Evolutionary conservation across 179 eudicot genomes (phyloP).

Genomic region (Heliamphora ciliata): DNA sequence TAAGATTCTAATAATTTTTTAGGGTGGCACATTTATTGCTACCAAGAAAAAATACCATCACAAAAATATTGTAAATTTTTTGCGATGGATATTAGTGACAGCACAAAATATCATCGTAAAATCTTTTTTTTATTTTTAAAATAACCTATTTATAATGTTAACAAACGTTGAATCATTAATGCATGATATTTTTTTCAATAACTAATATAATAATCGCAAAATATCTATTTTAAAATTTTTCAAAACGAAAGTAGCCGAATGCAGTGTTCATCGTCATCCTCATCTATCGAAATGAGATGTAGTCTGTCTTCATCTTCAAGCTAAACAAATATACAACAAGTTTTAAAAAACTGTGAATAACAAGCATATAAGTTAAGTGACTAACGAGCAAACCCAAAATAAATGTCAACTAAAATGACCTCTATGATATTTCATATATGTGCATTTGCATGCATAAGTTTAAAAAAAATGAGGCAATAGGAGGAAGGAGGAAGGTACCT

Average conservation of each 20-base stretch:
- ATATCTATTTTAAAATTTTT: constrained; percentile 22
- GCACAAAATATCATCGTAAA: too few species aligned
- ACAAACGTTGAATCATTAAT: too few species aligned
- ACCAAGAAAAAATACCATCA: too few species aligned
- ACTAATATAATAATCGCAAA: too few species aligned
- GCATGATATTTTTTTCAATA: too few species aligned
- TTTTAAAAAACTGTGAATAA: neutral
- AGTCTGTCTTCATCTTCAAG: constrained; percentile 80
- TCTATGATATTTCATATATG: neutral
- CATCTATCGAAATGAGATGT: constrained; percentile 67
- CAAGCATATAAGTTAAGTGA: neutral
- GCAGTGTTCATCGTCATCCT: constrained; percentile 87
- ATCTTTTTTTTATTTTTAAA: too few species aligned
- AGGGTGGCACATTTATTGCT: too few species aligned
- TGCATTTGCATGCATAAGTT: neutral
- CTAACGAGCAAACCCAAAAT: neutral
- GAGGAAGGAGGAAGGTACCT: constrained; percentile 42
- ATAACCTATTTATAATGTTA: too few species aligned
- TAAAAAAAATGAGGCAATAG: neutral
- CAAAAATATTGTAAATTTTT: too few species aligned
- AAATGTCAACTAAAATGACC: constrained; percentile 4
- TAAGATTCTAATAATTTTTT: too few species aligned
- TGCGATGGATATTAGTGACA: too few species aligned
- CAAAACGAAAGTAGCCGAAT: constrained; percentile 87
- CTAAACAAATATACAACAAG: constrained; percentile 33